Evolutionary conservation across 2,329 filamentous ascomycete genomes (phyloP).

Genomic region (Gnomoniopsis smithogilvyi): DNA sequence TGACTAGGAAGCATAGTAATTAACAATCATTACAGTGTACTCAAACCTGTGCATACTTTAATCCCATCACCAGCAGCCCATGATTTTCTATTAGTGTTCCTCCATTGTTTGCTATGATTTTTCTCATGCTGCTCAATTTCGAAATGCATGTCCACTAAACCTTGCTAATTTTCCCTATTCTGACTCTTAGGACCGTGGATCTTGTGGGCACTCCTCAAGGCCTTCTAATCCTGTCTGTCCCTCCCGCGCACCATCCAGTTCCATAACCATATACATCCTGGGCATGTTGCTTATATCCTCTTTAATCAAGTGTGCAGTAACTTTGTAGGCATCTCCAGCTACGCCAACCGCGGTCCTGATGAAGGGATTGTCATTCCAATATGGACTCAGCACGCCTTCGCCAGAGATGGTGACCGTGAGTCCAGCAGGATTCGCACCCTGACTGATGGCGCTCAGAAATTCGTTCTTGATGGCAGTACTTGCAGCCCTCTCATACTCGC

Average conservation of each 20-base stretch:
- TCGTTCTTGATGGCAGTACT: neutral
- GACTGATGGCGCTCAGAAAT: neutral
- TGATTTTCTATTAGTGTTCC: no score
- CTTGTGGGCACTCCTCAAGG: no score
- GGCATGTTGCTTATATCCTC: neutral
- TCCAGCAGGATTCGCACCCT: neutral
- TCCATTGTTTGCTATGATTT: no score
- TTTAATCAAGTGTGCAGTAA: neutral
- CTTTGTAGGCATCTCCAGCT: neutral
- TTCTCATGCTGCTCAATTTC: no score
- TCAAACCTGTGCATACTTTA: no score
- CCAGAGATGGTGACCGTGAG: neutral
- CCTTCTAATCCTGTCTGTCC: neutral
- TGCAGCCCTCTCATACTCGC: neutral
- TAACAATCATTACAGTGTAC: no score
- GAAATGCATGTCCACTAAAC: no score
- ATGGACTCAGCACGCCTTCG: neutral
- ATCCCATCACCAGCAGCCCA: no score
- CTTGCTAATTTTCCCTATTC: no score
- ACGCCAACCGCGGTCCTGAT: neutral
- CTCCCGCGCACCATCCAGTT: neutral
- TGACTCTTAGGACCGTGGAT: no score
- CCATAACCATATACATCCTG: neutral
- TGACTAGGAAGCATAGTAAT: no score
- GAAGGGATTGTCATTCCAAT: neutral